Conservation (phyloP, 768 basidiomycete species). For the Boletus pseudo-olivaceus region DNA sequence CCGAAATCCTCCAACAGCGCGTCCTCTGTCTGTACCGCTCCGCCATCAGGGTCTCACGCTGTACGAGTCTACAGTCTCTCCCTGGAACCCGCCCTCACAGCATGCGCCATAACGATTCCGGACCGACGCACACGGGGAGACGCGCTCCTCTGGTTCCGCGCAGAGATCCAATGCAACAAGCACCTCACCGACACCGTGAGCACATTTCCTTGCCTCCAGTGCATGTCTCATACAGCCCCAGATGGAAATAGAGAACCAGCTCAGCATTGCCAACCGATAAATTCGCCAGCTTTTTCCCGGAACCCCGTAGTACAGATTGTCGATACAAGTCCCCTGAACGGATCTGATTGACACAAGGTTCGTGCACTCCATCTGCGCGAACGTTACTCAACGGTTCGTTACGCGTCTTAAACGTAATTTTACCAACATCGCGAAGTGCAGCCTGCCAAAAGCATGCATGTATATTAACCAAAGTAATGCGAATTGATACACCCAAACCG, state of each 20-base stretch:
- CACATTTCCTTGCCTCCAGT: not conserved
- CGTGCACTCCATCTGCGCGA: not conserved
- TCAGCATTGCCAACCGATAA: conserved; percentile 57
- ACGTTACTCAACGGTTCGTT: not conserved
- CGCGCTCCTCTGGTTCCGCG: conserved; percentile 68
- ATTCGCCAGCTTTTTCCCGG: conserved; percentile 51
- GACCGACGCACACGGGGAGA: conserved; percentile 59
- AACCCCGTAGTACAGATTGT: not conserved
- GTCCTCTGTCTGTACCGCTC: conserved; percentile 61
- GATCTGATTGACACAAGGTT: not conserved
- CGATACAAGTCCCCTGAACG: not conserved
- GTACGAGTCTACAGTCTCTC: conserved; percentile 36
- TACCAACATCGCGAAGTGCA: not conserved
- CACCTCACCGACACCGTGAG: conserved; percentile 56
- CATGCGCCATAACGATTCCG: conserved; percentile 48
- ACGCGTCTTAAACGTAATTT: no score
- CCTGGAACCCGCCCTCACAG: conserved; percentile 1
- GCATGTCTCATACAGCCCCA: conserved; percentile 28
- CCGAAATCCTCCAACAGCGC: conserved; percentile 59
- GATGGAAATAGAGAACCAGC: conserved; percentile 58
- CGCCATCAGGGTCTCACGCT: conserved; percentile 65
- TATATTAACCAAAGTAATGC: conserved; percentile 2
- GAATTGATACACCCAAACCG: not conserved
- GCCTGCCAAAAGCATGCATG: not conserved
- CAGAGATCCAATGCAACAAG: conserved; percentile 64